These are phyloP conservation scores for Pestalotiopsis sp. DNA, from an alignment of 2,329 filamentous ascomycete species.

Conservation along the genomic window DNA sequence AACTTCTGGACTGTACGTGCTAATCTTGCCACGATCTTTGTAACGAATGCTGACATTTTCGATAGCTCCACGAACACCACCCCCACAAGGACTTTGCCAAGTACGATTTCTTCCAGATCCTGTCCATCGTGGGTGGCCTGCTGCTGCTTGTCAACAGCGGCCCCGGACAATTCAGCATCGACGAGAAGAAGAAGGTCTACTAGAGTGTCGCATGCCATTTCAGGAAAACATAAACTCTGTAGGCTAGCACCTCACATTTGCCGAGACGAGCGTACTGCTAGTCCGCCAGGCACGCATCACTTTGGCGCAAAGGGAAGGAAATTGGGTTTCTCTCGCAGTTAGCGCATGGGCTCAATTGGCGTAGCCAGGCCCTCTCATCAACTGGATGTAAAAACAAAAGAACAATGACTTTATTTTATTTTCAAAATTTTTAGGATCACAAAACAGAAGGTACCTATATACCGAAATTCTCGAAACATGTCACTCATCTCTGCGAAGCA, in stretches of 20 bases:
- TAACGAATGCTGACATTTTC: constrained; percentile 25
- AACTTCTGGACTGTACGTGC: constrained; percentile 97
- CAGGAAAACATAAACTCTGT: not conserved
- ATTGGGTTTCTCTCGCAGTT: constrained; percentile 5
- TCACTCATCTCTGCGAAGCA: not conserved
- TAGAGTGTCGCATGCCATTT: constrained; percentile 44
- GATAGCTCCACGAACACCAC: constrained; percentile 91
- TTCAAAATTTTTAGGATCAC: not conserved
- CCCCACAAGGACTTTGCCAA: constrained; percentile 99
- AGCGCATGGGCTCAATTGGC: constrained; percentile 15
- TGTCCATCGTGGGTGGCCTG: constrained; percentile 96
- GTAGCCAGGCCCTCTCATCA: constrained; percentile 13
- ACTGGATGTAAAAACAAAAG: constrained; percentile 12
- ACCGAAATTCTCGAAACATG: not conserved
- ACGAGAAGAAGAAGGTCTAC: constrained; percentile 99
- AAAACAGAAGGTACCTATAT: not conserved
- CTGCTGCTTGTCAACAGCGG: constrained; percentile 98
- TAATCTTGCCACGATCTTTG: not conserved
- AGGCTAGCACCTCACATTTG: not conserved
- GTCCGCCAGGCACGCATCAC: constrained; percentile 12
- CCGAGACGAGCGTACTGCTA: not conserved
- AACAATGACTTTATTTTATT: too few relatives aligned
- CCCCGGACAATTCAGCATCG: constrained; percentile 94
- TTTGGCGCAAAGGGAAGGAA: constrained; percentile 14
- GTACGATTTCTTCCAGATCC: constrained; percentile 99